These are phyloP conservation scores for Geranium brycei DNA, from an alignment of 345 rosid species.

Conservation along the genomic window DNA sequence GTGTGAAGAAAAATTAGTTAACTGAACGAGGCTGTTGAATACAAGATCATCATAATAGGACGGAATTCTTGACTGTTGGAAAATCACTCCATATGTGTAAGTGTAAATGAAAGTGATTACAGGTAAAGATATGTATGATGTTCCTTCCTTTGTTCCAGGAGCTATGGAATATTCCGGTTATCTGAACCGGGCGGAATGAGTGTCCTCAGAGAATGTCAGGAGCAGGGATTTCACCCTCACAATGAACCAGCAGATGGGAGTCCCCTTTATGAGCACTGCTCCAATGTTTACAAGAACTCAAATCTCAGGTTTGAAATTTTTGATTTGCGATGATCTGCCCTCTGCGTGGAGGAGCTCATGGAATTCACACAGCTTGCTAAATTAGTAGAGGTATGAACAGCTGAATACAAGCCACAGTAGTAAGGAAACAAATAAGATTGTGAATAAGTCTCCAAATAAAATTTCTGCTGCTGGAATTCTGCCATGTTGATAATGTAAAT, in stretches of 20 bases:
- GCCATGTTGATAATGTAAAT: too few species aligned
- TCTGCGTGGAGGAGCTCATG: background rate
- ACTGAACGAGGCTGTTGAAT: too few species aligned
- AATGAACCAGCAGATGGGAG: conserved; percentile 58
- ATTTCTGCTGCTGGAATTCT: too few species aligned
- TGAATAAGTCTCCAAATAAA: background rate
- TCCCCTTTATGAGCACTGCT: conserved; percentile 57
- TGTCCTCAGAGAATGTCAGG: conserved; percentile 49
- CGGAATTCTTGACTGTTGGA: too few species aligned
- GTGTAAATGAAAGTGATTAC: too few species aligned
- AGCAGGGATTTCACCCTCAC: conserved; percentile 65
- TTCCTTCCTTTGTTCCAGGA: conserved; percentile 26
- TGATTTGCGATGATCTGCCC: conserved; percentile 47
- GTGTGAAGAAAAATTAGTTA: too few species aligned
- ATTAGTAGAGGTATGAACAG: background rate
- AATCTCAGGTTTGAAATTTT: conserved; percentile 84
- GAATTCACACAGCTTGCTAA: background rate
- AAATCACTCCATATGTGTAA: too few species aligned
- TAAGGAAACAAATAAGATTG: background rate
- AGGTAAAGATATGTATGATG: too few species aligned
- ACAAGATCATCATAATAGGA: too few species aligned
- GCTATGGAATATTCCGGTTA: conserved; percentile 56
- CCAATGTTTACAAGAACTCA: conserved; percentile 66
- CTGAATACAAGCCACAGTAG: background rate
- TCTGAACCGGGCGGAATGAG: conserved; percentile 71